Base-by-base conservation (phyloP, 305 asterid genomes). In the Fraxinus xanthoxyloides region DNA sequence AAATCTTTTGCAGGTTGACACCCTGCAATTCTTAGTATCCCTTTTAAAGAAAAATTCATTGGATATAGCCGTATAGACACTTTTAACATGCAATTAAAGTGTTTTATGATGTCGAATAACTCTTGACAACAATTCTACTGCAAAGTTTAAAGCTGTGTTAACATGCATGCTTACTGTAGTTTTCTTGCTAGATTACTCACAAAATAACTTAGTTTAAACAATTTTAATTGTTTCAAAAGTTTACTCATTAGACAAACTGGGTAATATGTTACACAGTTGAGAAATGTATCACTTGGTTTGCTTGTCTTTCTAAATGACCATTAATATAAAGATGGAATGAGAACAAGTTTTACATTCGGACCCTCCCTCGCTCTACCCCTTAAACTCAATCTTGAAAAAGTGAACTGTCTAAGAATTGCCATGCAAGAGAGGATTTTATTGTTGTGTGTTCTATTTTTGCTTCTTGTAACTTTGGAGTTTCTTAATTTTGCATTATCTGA, bases 1-100 rank as follows among this genome's bases (percentile, higher is more conserved):
- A 84, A 95, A 94, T 88, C 92, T 95, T 79, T 82, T 94, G 85
- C 98, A 95, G 97, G 99, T 95, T 80, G 38, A 83, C 69, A 84
- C 36, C 24, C n/a, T 79, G 19, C 63, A 7, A 13, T 54, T 74
- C 72, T 54, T 78, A 13, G 70, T 34, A 24, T 70, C 77, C 77
- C 17, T 80, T 38, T 54, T 48, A 13, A 79, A 2, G 31, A 69
- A 76, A n/a, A 76, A 67, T 1, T 61, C 5, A 61, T 7, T 0
- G 4, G 3, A 10, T 59, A 21, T 61, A 23, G 13, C 7, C 8
- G 17, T 21, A 56, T 5, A 19, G 65, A 56, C 65, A n/a, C 31
- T 23, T 61, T 61, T 31, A 30, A 26, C 77, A 36, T 35, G 46
- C 80, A 80, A 67, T 76, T 21, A 0, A 61, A n/a, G 23, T 21